phyloP scores from a whole-genome alignment of 2,329 filamentous ascomycete genomes.

The Cladosporium colombiae region DNA sequence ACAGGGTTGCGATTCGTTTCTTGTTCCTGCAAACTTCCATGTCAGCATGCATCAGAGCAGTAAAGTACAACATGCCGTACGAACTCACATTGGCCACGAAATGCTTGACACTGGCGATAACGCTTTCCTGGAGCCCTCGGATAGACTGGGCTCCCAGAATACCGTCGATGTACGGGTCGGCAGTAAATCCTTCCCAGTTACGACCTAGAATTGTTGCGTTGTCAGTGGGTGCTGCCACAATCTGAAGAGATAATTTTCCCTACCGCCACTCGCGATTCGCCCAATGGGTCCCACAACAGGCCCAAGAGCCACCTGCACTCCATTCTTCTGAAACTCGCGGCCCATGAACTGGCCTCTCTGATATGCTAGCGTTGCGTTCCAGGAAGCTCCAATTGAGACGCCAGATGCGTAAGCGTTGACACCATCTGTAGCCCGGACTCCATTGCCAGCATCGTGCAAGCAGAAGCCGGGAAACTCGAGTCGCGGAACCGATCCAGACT shows the following conservation, averaged over 20 bases:
- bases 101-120: conserved; percentile 61
- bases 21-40: conserved; percentile 42
- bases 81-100: conserved; percentile 49
- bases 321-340: conserved; percentile 53
- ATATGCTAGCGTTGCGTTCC: conserved; percentile 57
- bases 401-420: conserved; percentile 47
- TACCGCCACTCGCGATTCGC: conserved; percentile 63
- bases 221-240: not conserved
- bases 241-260: conserved; percentile 39
- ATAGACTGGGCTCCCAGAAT: conserved; percentile 55
- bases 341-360: conserved; percentile 56
- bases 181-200: conserved; percentile 75
- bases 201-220: conserved; percentile 40
- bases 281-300: conserved; percentile 69
- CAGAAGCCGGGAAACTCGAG: conserved; percentile 45
- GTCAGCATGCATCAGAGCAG: conserved; percentile 44
- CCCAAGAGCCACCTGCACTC: conserved; percentile 67
- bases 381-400: conserved; percentile 48
- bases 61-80: not conserved
- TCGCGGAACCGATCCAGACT: conserved; percentile 38
- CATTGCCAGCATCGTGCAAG: conserved; percentile 45
- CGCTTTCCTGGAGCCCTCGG: conserved; percentile 58
- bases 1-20: conserved; percentile 51
- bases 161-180: conserved; percentile 65
- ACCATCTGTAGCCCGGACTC: conserved; percentile 45